Percentiles rank a stretch among this genome's conserved stretches.
Evolutionary conservation across 345 rosid genomes (phyloP).

Genomic region (Hibiscus syriacus): DNA sequence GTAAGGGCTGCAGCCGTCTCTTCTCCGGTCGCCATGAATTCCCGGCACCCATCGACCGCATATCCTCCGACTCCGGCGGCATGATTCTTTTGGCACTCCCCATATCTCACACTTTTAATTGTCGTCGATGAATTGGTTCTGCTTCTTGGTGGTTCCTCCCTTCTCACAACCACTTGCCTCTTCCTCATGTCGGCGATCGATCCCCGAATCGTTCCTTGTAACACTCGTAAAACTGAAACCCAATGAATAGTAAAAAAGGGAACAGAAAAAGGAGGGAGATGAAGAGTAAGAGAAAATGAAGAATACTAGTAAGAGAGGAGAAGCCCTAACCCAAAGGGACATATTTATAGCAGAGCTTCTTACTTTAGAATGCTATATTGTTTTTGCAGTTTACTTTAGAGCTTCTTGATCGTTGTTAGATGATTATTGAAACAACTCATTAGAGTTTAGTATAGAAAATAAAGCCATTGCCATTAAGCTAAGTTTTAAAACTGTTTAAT

Average conservation of each 20-base stretch:
- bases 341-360: constrained; percentile 16
- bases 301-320: neutral
- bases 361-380: neutral
- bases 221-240: constrained; percentile 2
- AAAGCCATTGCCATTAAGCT: neutral
- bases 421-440: constrained; percentile 34
- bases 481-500: too few relatives aligned
- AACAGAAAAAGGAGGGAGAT: neutral
- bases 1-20: constrained; percentile 40
- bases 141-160: constrained; percentile 43
- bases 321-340: constrained; percentile 51
- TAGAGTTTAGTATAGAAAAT: neutral
- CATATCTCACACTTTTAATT: constrained; percentile 45
- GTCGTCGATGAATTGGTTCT: constrained; percentile 32
- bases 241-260: constrained; percentile 1
- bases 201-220: constrained; percentile 9
- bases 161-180: constrained; percentile 59
- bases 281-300: constrained; percentile 8
- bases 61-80: constrained; percentile 68
- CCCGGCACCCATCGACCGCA: constrained; percentile 81
- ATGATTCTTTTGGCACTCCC: constrained; percentile 79
- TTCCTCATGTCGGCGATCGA: constrained; percentile 43
- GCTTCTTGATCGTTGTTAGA: too few relatives aligned
- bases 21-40: constrained; percentile 67
- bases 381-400: too few relatives aligned